These are phyloP conservation scores for Santalum album DNA, from an alignment of 164 flowering plant species.

Conservation along the genomic window DNA sequence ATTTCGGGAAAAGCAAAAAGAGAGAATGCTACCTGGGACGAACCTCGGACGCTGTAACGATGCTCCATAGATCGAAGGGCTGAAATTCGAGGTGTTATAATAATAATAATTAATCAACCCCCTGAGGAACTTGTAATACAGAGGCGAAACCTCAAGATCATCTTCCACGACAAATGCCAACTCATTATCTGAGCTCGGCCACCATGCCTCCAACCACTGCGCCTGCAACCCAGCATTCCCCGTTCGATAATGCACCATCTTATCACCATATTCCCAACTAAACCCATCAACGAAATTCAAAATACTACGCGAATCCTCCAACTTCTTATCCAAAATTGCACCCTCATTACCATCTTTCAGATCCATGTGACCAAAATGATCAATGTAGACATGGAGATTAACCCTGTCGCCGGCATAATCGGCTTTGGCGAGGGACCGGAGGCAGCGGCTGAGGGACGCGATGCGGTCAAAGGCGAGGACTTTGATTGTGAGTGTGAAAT, in stretches of 20 bases:
- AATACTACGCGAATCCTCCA: conserved; percentile 40
- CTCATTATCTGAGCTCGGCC: conserved; percentile 80
- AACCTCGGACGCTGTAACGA: conserved; percentile 90
- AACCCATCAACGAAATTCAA: conserved; percentile 72
- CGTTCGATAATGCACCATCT: conserved; percentile 82
- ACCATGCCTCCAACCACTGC: conserved; percentile 98
- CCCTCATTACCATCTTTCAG: conserved; percentile 4
- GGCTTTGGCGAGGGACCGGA: conserved; percentile 65
- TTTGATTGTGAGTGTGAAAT: conserved; percentile 64
- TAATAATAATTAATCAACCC: conserved; percentile 57
- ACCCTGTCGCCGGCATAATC: conserved; percentile 53
- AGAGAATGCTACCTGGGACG: conserved; percentile 64
- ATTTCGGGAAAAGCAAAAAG: background rate
- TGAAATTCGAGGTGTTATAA: conserved; percentile 59
- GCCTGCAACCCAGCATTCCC: conserved; percentile 84
- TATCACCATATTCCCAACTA: conserved; percentile 59
- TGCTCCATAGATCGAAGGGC: conserved; percentile 69
- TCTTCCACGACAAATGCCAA: conserved; percentile 94
- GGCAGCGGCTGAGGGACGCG: conserved; percentile 69
- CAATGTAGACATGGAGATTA: conserved; percentile 71
- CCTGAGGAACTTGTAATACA: conserved; percentile 63
- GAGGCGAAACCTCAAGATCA: conserved; percentile 83
- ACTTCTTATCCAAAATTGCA: conserved; percentile 20
- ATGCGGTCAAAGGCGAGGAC: conserved; percentile 79
- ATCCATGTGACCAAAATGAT: conserved; percentile 43